These are phyloP conservation scores for Solanum lycopersicoides DNA, from an alignment of 257 asterid genomes.

Conservation along the genomic window DNA sequence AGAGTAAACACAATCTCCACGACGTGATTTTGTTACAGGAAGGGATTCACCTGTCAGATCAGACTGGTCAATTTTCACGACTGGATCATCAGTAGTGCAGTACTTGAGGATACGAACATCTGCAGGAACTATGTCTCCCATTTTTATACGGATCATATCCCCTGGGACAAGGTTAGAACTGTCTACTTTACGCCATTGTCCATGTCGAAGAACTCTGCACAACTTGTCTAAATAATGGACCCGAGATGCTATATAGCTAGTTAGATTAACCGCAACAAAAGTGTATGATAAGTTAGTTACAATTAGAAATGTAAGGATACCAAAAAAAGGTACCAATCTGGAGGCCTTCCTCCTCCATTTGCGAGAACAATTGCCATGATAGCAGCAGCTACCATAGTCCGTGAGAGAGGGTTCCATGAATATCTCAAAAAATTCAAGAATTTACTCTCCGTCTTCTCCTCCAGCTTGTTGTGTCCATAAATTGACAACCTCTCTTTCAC, in stretches of 20 bases:
- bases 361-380: constrained; percentile 97
- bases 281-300: constrained; percentile 71
- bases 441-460: constrained; percentile 92
- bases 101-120: constrained; percentile 79
- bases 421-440: constrained; percentile 67
- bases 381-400: constrained; percentile 97
- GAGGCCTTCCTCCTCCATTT: constrained; percentile 95
- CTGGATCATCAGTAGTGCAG: constrained; percentile 56
- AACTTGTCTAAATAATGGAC: background rate
- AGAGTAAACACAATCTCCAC: constrained; percentile 85
- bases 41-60: constrained; percentile 93
- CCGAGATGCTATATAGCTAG: constrained; percentile 65
- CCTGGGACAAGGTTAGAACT: constrained; percentile 76
- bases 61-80: constrained; percentile 84
- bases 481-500: constrained; percentile 82
- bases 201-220: constrained; percentile 66
- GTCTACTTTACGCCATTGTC: constrained; percentile 73
- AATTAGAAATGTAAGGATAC: constrained; percentile 62
- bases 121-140: constrained; percentile 85
- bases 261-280: constrained; percentile 81
- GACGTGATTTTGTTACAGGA: constrained; percentile 73
- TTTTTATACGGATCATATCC: constrained; percentile 64
- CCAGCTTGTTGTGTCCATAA: constrained; percentile 86
- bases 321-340: constrained; percentile 89
- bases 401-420: constrained; percentile 95